These are phyloP conservation scores for Cenchrus americanus DNA, from an alignment of 176 grass and related monocot genomes.

Conservation along the genomic window DNA sequence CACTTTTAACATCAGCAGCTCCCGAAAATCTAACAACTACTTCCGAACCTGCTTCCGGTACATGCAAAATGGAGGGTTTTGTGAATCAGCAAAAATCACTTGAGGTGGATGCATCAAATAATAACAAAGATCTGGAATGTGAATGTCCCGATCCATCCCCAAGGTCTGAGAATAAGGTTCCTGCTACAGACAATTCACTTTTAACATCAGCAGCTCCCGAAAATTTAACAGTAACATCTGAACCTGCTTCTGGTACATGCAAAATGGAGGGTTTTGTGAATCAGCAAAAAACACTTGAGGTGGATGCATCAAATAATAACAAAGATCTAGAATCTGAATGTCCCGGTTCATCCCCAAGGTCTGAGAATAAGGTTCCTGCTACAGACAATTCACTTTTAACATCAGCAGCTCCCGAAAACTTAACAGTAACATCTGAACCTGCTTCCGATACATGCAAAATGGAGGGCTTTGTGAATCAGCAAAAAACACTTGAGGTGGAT, in stretches of 20 bases:
- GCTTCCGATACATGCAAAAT: slow-evolving; percentile 45
- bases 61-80: slow-evolving; percentile 46
- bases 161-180: slow-evolving; percentile 10
- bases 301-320: slow-evolving; percentile 31
- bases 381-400: slow-evolving; percentile 30
- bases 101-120: slow-evolving; percentile 34
- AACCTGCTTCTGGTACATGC: slow-evolving; percentile 31
- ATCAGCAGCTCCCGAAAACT: neutral
- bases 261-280: slow-evolving; percentile 41
- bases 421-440: slow-evolving; percentile 1
- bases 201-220: neutral
- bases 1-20: neutral
- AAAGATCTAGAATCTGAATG: slow-evolving; percentile 44
- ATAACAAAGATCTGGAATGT: slow-evolving; percentile 27
- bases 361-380: slow-evolving; percentile 34
- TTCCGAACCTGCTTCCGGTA: slow-evolving; percentile 30
- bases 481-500: slow-evolving; percentile 30
- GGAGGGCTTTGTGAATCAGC: slow-evolving; percentile 33
- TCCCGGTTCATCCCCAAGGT: slow-evolving; percentile 41
- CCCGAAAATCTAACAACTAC: neutral
- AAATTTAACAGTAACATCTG: neutral
- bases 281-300: slow-evolving; percentile 28
- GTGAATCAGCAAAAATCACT: slow-evolving; percentile 32
- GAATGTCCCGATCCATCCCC: slow-evolving; percentile 9
- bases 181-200: neutral